Base-by-base conservation (phyloP, 805 yeast genomes). In the Monosporozyma servazzii region DNA sequence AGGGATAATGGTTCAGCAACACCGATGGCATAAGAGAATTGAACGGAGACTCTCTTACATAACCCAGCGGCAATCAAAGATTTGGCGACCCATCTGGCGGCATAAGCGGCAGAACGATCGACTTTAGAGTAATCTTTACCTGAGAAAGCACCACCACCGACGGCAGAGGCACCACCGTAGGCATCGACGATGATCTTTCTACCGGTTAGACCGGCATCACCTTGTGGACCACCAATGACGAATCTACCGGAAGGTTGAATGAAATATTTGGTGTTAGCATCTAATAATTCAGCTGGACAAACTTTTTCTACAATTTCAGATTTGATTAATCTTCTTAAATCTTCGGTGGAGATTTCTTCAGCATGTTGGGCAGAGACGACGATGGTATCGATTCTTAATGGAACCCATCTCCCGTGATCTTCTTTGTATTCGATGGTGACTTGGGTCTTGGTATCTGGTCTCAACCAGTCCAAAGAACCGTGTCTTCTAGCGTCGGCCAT, bases 111-210 rank as follows among this genome's bases (percentile, higher is more conserved):
- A 59, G 98, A 91, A 79, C 99, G 88, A 76, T 93, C 99, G 69
- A 93, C 99, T 82, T 93, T 93, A 73, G 97, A 88, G 87, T 88
- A 93, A 76, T 93, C 99, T 81, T 93, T 93, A 75, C 99, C 99
- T 59, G 96, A 86, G 89, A 93, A 93, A 59, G 99, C 99, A 81
- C 99, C 99, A 81, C 99, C 99, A 77, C 99, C 99, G 81, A 93
- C 99, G 69, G 99, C 98, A 76, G 99, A 97, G 95, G 99, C 95
- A 69, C 99, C 99, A 79, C 99, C 99, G 78, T 93, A 93, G 60
- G 99, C 95, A 76, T 93, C 99, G 71, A 93, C 99, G 68, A 93
- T 93, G 75, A 93, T 93, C 81, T 93, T 93, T 80, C 99, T 88
- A 75, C 99, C 99, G 63, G 99, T 93, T 71, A 93, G 79, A 80